Evolutionary conservation across 1,284 basidiomycete genomes (phyloP).

Genomic region (Ceratobasidium papillatum): DNA sequence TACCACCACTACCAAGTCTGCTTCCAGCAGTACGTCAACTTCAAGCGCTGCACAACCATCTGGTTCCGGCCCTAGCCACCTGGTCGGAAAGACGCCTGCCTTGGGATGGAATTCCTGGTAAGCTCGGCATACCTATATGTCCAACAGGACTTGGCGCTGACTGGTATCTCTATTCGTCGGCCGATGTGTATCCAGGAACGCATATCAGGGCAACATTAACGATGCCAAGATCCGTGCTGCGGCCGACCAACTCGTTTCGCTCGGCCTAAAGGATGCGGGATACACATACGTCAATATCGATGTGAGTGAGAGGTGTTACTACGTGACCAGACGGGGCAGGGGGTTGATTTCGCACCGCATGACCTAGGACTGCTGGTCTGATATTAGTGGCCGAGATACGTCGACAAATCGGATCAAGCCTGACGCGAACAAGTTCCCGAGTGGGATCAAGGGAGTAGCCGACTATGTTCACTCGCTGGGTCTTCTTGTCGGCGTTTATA

Average conservation of each 20-base stretch:
- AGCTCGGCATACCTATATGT: not conserved
- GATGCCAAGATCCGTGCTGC: constrained; percentile 59
- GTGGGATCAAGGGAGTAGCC: constrained; percentile 60
- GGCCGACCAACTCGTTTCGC: constrained; percentile 58
- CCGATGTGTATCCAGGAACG: constrained; percentile 38
- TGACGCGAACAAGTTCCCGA: constrained; percentile 63
- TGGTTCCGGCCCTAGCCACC: constrained; percentile 38
- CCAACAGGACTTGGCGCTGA: not conserved
- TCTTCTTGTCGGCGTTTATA: constrained; percentile 64
- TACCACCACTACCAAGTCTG: constrained; percentile 24
- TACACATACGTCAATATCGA: constrained; percentile 67
- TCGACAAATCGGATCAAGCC: constrained; percentile 58
- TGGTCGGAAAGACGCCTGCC: constrained; percentile 41
- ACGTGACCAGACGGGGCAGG: not conserved
- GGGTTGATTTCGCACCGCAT: not conserved
- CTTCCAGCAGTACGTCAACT: constrained; percentile 11
- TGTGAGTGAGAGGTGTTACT: constrained; percentile 49
- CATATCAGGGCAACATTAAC: constrained; percentile 52
- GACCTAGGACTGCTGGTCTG: constrained; percentile 63
- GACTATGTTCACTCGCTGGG: constrained; percentile 60
- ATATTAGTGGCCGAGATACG: constrained; percentile 54
- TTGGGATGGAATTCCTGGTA: constrained; percentile 43
- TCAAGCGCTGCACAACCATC: constrained; percentile 16
- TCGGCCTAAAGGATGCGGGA: constrained; percentile 61
- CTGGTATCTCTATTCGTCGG: not conserved